phyloP scores from a whole-genome alignment of 306 rosid genomes.

The Acacia melanoxylon region DNA sequence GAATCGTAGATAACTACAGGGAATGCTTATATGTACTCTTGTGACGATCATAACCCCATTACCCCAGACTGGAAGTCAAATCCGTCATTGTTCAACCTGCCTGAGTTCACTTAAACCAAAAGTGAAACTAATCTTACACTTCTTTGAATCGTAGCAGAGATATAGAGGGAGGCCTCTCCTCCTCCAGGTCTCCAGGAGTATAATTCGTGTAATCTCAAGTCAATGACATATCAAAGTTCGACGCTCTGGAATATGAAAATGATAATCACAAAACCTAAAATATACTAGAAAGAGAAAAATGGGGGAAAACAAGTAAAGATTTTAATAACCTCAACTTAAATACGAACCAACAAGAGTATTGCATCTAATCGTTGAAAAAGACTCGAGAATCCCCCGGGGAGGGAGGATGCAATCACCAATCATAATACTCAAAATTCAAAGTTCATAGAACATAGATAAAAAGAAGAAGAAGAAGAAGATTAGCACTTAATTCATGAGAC shows the following conservation, averaged over 20 bases:
- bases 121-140: background rate
- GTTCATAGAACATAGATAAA: background rate
- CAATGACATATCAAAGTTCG: background rate
- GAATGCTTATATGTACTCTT: background rate
- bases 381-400: background rate
- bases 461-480: background rate
- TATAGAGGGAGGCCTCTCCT: background rate
- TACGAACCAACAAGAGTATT: background rate
- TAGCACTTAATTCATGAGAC: background rate
- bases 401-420: background rate
- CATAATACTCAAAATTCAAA: background rate
- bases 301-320: background rate
- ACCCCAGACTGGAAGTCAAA: background rate
- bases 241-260: background rate
- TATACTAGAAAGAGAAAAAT: background rate
- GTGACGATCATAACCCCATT: background rate
- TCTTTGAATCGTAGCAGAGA: background rate
- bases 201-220: background rate
- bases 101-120: background rate
- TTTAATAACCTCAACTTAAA: background rate
- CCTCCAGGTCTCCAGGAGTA: no score
- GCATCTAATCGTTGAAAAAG: background rate
- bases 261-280: background rate
- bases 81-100: background rate
- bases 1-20: background rate